Evolutionary conservation across 768 basidiomycete genomes (phyloP).

Genomic region (Austroboletus festivus): DNA sequence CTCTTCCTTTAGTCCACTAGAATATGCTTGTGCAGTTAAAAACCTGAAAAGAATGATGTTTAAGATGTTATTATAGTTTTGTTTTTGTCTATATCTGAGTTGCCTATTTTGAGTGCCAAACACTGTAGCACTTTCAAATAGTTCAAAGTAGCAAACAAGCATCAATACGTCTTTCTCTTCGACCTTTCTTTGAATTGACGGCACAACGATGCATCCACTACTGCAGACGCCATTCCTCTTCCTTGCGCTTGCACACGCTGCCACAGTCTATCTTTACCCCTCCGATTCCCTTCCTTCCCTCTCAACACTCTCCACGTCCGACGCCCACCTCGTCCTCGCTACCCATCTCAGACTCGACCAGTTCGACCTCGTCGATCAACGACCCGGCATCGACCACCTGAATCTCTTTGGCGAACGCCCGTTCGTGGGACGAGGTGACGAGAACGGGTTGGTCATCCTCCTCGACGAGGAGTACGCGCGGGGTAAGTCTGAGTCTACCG

Average conservation of each 20-base stretch:
- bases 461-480: conserved; percentile 52
- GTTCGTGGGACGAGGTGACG: conserved; percentile 57
- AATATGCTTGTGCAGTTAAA: no score
- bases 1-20: no score
- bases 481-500: conserved; percentile 43
- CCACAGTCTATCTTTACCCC: conserved; percentile 61
- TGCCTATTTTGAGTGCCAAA: conserved; percentile 1
- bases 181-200: no score
- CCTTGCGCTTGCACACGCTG: conserved; percentile 43
- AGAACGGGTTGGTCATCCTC: conserved; percentile 51
- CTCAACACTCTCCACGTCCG: conserved; percentile 46
- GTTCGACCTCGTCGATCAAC: conserved; percentile 49
- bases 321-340: conserved; percentile 59
- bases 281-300: conserved; percentile 32
- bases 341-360: conserved; percentile 70
- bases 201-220: conserved; percentile 18
- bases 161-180: conserved; percentile 17
- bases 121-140: no score
- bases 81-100: background rate
- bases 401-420: conserved; percentile 36
- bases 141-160: conserved; percentile 21
- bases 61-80: background rate
- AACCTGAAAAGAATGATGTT: no score
- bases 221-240: conserved; percentile 28
- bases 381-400: conserved; percentile 16